Conservation (phyloP, 2,329 filamentous ascomycete species). For the Fusarium cicatricum region DNA sequence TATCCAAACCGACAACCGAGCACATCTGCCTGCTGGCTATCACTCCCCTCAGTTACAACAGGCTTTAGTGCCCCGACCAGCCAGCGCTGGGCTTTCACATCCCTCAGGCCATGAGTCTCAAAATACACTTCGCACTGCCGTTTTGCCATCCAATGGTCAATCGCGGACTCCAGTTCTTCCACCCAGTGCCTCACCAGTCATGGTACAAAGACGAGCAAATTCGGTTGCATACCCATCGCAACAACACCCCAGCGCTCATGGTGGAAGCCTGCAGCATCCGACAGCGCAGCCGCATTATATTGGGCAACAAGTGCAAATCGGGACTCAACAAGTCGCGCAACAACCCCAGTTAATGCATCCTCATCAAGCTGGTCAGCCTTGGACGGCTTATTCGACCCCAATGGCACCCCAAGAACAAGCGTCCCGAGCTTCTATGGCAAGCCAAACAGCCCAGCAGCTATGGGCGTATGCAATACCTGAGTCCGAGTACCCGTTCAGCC, state of each 20-base stretch:
- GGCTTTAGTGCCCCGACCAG: conserved; percentile 1
- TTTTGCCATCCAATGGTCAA: conserved; percentile 10
- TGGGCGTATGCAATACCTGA: conserved; percentile 24
- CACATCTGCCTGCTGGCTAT: conserved; percentile 3
- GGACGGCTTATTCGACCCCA: background rate
- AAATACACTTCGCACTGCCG: conserved; percentile 1
- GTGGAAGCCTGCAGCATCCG: conserved; percentile 1
- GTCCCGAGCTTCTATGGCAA: conserved; percentile 8
- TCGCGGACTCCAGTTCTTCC: conserved; percentile 9
- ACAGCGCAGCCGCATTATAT: conserved; percentile 5
- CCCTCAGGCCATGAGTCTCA: conserved; percentile 12
- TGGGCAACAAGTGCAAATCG: conserved; percentile 1
- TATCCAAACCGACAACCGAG: conserved; percentile 8
- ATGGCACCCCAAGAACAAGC: background rate
- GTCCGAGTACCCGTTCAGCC: conserved; percentile 52
- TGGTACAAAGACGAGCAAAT: conserved; percentile 19
- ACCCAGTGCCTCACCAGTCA: background rate
- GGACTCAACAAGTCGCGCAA: conserved; percentile 5
- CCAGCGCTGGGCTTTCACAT: conserved; percentile 11
- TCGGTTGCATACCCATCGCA: conserved; percentile 25
- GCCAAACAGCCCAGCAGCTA: background rate
- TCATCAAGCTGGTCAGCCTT: background rate
- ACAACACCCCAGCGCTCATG: conserved; percentile 7
- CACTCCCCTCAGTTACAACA: conserved; percentile 18
- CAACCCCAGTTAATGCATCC: conserved; percentile 4